Evolutionary conservation across 192 early-diverging fungal genomes (phyloP), one percentile per base, ranked within the genome.

Genomic region (Jimgerdemannia lactiflua): DNA sequence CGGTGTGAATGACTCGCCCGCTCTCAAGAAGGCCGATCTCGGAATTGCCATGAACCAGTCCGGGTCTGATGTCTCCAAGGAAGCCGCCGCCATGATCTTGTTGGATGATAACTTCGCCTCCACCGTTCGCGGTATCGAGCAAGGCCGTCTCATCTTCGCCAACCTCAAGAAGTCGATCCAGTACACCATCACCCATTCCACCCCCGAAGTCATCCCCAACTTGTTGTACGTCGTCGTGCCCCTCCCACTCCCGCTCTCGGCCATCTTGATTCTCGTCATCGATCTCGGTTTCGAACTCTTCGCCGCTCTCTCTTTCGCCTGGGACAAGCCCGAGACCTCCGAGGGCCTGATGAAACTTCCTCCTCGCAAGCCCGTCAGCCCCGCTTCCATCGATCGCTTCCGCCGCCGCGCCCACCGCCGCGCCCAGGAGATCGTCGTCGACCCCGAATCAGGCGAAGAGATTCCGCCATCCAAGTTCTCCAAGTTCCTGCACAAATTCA

Each of bases 71-170:
- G 96, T 98, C 39, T 95, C 95, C 43, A 99, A 99, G 82, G 96
- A 97, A 74, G 94, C 94, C 6, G 97, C 97, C 29, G 87, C 95
- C 67, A 99, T 99, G 97, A 96, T 99, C 78, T 84, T 99, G 69
- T 80, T 99, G 54, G 96, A 99, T 82, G 96, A 99, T 83, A 98
- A 99, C 89, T 99, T 99, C 92, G 95, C 97, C 14, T 95, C 94
- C 9, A 94, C 93, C 64, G 92, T 99, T 64, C 80, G 86, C 40
- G 97, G 96, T 78, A 96, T 99, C 79, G 92, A 94, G 80, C 95
- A 99, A 79, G 97, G 96, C 59, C 91, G 97, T 17, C 82, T 98
- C 68, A 97, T 99, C 76, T 99, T 99, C 83, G 86, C 88, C 80
- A 99, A 99, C 84, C 82, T 99, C 71, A 96, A 95, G 79, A 99